Evolutionary conservation across 306 rosid species (phyloP).

Genomic region (Quercus glauca): DNA sequence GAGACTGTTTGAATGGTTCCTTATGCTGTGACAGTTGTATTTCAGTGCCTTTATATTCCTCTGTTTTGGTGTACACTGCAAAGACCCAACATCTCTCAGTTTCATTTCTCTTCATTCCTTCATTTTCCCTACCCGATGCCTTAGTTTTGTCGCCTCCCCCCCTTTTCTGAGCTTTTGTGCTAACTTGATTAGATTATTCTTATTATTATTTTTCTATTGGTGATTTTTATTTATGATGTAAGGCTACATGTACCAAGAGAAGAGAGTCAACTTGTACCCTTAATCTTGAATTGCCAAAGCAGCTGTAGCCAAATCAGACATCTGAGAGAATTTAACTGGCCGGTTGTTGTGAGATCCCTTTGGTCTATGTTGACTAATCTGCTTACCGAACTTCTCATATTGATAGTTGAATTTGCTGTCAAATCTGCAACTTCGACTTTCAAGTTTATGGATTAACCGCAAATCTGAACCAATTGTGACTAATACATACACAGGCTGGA

Average conservation of each 20-base stretch:
- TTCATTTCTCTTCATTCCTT: not conserved
- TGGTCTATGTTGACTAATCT: slow-evolving; percentile 58
- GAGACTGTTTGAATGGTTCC: not conserved
- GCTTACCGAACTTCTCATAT: slow-evolving; percentile 91
- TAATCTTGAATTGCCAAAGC: slow-evolving; percentile 74
- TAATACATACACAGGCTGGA: not conserved
- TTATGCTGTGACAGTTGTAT: not conserved
- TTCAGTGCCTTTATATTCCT: not conserved
- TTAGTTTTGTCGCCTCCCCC: not conserved
- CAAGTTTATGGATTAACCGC: not conserved
- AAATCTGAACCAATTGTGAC: no score
- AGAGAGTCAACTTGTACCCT: slow-evolving; percentile 51
- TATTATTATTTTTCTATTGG: not conserved
- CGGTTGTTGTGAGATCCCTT: slow-evolving; percentile 52
- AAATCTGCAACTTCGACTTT: not conserved
- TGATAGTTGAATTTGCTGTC: not conserved
- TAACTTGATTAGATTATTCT: no score
- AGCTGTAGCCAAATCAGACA: slow-evolving; percentile 66
- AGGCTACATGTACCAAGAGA: slow-evolving; percentile 82
- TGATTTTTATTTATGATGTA: not conserved
- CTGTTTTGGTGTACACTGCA: not conserved
- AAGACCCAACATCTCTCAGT: not conserved
- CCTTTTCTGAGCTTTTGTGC: not conserved
- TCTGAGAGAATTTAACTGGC: slow-evolving; percentile 61
- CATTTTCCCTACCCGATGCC: not conserved